Evolutionary conservation across 768 basidiomycete species (phyloP).

Genomic region (Aureoboletus auriporus): DNA sequence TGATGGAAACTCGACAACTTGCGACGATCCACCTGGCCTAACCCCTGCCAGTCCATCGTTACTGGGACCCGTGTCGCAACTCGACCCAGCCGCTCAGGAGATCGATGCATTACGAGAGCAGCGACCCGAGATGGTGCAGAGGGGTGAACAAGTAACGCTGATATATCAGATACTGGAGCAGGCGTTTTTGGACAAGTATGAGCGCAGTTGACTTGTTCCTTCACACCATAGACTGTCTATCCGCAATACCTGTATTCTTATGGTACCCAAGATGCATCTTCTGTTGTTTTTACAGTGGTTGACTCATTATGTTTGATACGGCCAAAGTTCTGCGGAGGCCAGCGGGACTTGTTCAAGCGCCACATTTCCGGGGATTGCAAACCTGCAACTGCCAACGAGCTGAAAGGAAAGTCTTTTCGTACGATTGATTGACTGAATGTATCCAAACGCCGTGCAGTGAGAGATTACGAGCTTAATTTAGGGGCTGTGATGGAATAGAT

Average conservation of each 20-base stretch:
- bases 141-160: slow-evolving; percentile 57
- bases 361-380: no score
- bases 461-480: no score
- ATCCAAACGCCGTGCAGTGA: no score
- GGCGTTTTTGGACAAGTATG: slow-evolving; percentile 17
- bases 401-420: no score
- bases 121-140: slow-evolving; percentile 78
- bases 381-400: no score
- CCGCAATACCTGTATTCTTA: background rate
- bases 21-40: slow-evolving; percentile 20
- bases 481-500: no score
- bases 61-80: slow-evolving; percentile 52
- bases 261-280: no score
- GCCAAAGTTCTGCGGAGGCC: no score
- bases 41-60: slow-evolving; percentile 41
- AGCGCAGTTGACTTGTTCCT: background rate
- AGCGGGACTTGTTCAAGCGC: no score
- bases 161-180: slow-evolving; percentile 57
- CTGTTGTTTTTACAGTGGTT: no score
- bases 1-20: slow-evolving; percentile 23
- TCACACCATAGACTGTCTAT: background rate
- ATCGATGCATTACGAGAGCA: slow-evolving; percentile 79
- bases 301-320: no score
- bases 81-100: slow-evolving; percentile 62
- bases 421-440: no score